These are phyloP conservation scores for Gardenia jasminoides DNA, from an alignment of 257 asterid species.

Conservation along the genomic window DNA sequence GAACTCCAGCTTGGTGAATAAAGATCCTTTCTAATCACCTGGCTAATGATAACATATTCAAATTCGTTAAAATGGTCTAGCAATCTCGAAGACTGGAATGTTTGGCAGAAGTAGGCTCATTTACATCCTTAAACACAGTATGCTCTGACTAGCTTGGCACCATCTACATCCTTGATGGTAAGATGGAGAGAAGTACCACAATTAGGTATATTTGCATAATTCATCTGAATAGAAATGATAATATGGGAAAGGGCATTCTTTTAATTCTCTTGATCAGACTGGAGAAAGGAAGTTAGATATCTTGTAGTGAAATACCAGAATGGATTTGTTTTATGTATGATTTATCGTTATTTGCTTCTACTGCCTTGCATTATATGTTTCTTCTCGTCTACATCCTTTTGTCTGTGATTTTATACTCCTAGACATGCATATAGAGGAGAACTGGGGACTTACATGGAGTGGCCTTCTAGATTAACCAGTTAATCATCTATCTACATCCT, in stretches of 20 bases:
- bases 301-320: background rate
- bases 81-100: no score
- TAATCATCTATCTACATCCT: no score
- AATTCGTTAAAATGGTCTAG: no score
- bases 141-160: no score
- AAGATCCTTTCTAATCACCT: no score
- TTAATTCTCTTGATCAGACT: background rate
- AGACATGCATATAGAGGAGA: slow-evolving; percentile 1
- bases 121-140: background rate
- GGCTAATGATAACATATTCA: no score
- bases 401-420: background rate
- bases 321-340: background rate
- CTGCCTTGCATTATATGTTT: background rate
- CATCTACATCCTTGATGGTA: background rate
- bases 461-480: background rate
- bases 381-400: background rate
- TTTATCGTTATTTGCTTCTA: background rate
- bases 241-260: background rate
- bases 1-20: no score
- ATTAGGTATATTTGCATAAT: background rate
- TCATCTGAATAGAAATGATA: background rate
- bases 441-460: background rate
- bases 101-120: no score
- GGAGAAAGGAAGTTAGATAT: background rate
- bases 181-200: background rate